Evolutionary conservation across 176 grass and related monocot genomes (phyloP).

Genomic region (Triticum turgidum): DNA sequence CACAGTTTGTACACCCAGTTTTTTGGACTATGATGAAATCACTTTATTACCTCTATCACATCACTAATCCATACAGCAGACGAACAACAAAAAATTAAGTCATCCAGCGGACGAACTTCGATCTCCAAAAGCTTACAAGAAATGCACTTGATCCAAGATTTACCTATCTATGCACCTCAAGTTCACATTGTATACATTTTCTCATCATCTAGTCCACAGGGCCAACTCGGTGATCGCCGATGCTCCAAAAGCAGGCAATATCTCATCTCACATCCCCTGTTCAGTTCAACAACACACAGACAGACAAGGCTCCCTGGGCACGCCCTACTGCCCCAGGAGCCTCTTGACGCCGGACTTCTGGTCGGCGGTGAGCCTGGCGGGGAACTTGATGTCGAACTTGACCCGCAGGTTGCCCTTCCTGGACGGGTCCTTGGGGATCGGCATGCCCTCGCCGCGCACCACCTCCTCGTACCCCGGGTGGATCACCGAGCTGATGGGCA

Average conservation of each 20-base stretch:
- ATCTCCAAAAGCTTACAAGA: neutral
- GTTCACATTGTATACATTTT: neutral
- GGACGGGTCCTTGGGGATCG: conserved; percentile 75
- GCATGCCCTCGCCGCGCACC: conserved; percentile 79
- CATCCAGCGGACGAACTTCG: neutral
- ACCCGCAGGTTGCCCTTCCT: conserved; percentile 87
- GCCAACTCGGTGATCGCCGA: neutral
- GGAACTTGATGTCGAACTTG: conserved; percentile 95
- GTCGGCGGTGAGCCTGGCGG: conserved; percentile 63
- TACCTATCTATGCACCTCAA: neutral
- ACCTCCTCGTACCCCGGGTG: conserved; percentile 79
- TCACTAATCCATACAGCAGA: neutral
- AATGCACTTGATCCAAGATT: neutral
- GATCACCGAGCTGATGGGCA: conserved; percentile 63
- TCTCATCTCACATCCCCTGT: neutral
- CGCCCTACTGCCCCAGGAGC: conserved; percentile 61
- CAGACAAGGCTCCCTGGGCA: neutral
- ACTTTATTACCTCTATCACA: neutral
- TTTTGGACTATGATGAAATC: neutral
- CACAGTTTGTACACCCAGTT: neutral
- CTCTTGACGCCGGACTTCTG: conserved; percentile 87
- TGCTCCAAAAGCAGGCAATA: neutral
- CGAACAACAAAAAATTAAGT: neutral
- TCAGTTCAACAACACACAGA: neutral
- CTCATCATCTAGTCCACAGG: neutral